Base-by-base conservation (phyloP, 2,329 filamentous ascomycete species). In the Chaetomium olivaceum region DNA sequence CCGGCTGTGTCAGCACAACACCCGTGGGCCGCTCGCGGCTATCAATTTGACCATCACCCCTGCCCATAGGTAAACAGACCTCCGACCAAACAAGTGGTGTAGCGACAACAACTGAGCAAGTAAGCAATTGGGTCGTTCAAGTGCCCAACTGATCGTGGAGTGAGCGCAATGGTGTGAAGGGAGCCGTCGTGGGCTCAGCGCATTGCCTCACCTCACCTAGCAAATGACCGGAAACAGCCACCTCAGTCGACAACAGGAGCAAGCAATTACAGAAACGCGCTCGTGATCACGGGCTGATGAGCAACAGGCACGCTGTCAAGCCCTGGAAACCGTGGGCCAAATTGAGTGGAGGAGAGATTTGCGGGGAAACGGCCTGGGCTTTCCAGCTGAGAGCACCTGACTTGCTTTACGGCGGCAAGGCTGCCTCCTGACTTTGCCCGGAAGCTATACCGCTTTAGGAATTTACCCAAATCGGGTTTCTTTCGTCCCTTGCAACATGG, bases 311-410 rank as follows among this genome's bases (percentile, higher is more conserved):
- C 61, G 56, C 27, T 46, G 56, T 25, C 54, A 59, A 56, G 61
- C 56, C 58, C 62, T 61, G 54, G 58, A 55, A 23, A 19, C 58
- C 61, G 58, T 64, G 56, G 64, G 52, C 61, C 61, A 60, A 61
- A 63, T 60, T 64, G 64, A 66, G 50, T 56, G 65, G 63, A 43
- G 64, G 71, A 71, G 72, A 69, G 63, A 71, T 68, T 71, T 72
- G 72, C 68, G 72, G 72, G 72, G 72, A 71, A 73, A 61, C 51
- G 70, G 68, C 65, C 66, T 62, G 63, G 68, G 67, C 65, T 67
- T 69, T 63, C 62, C 66, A 67, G 65, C 59, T 52, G 66, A 43
- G 66, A 36, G 61, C 71, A 72, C 71, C 68, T 73, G 71, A 73
- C 71, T 70, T 65, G 39, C 21, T 55, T 39, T 29, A 61, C 58